Evolutionary conservation across 1,284 basidiomycete genomes (phyloP), one percentile per base, ranked within the genome.

Genomic region (Microbotryum intermedium): DNA sequence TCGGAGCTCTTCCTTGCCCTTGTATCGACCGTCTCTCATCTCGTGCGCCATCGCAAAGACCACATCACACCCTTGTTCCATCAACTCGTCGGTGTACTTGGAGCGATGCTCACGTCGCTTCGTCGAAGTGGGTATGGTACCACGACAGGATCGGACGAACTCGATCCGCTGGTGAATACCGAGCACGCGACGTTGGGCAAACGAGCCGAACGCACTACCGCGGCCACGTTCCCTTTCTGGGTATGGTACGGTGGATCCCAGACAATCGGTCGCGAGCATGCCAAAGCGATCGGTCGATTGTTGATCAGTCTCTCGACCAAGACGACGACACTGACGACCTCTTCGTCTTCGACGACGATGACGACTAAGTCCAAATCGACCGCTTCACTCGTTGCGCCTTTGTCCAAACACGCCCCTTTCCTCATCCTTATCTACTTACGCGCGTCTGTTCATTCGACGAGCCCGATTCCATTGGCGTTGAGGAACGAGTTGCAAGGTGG

Each of bases 371-470:
- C 45, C 26, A 59, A 26, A 25, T 25, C 1, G 46, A 46, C 29
- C 16, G 43, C 55, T 2, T 69, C 67, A 0, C 65, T 71, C 42
- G 25, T 53, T 11, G 70, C 64, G 3, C 69, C 69, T 4, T 58
- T 71, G 1, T 69, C 68, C 9, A 71, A 71, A 61, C 69, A 71
- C 53, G 69, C 69, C 4, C 70, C 69, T 2, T 71, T 71, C 61
- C 58, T 71, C 34, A 54, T 71, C 28, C 57, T 67, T 43, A 49
- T 58, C 21, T 71, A 69, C 63, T 64, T 71, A 2, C 61, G 58
- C 48, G 58, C 62, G 1, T 58, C 60, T 64, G 55, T 69, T 4
- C 61, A 68, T 50, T 29, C 60, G 28, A 62, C 59, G 11, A 58
- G 60, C 25, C 59, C 69, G 16, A 62, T 71, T 39, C 60, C 66